These are phyloP conservation scores for Thalassiosira tumida DNA, from an alignment of 352 stramenopile species.

Conservation along the genomic window DNA sequence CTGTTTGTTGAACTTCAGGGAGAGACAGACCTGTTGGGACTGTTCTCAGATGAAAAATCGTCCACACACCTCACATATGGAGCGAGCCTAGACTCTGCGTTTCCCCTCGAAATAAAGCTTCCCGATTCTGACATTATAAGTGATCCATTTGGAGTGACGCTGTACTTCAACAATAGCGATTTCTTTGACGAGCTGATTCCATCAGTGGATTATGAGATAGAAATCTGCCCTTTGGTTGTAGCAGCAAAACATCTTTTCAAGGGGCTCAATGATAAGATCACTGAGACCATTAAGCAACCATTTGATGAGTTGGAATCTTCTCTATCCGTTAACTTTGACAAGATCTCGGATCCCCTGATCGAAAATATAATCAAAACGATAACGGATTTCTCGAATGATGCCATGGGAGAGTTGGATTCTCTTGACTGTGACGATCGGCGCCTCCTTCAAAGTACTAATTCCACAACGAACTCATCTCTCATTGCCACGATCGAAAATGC, in stretches of 20 bases:
- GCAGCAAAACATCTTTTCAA: slow-evolving; percentile 26
- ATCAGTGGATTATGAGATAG: slow-evolving; percentile 11
- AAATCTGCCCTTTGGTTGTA: slow-evolving; percentile 48
- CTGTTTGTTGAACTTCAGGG: slow-evolving; percentile 20
- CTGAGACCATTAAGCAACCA: slow-evolving; percentile 10
- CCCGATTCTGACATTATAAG: too few relatives aligned
- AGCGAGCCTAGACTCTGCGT: slow-evolving; percentile 1
- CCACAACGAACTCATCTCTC: slow-evolving; percentile 27
- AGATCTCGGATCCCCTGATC: slow-evolving; percentile 52
- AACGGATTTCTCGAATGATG: slow-evolving; percentile 44
- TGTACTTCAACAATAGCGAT: slow-evolving; percentile 36
- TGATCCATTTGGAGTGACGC: slow-evolving; percentile 33
- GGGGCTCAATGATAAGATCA: slow-evolving; percentile 22
- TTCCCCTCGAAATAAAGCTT: slow-evolving; percentile 35
- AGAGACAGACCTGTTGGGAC: background rate
- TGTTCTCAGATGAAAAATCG: slow-evolving; percentile 9
- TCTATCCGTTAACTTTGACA: slow-evolving; percentile 57
- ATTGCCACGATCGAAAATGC: slow-evolving; percentile 14
- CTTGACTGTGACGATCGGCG: slow-evolving; percentile 9
- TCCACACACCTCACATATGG: background rate
- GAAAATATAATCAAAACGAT: slow-evolving; percentile 50
- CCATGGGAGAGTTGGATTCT: slow-evolving; percentile 12
- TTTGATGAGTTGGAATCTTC: slow-evolving; percentile 4
- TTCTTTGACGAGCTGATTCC: slow-evolving; percentile 21
- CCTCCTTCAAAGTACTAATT: background rate